Evolutionary conservation across 2,329 filamentous ascomycete genomes (phyloP).

Genomic region (Alternaria arbusti): DNA sequence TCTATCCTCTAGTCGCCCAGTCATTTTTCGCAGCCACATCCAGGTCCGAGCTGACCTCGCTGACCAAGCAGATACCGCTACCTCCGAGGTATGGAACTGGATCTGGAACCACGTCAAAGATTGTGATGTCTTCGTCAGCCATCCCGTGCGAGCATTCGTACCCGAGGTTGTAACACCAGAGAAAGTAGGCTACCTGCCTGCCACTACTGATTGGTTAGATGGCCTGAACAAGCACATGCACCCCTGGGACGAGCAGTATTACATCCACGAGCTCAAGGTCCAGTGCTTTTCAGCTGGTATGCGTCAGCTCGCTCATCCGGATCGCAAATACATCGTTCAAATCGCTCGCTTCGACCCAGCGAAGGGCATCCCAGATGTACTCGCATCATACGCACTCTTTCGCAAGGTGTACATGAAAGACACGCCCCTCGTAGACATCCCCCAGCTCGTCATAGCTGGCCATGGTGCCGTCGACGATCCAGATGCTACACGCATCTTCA

Average conservation of each 20-base stretch:
- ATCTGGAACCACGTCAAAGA: slow-evolving; percentile 74
- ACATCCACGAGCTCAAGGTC: slow-evolving; percentile 74
- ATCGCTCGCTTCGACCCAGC: slow-evolving; percentile 83
- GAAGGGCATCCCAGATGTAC: slow-evolving; percentile 80
- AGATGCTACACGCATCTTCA: slow-evolving; percentile 74
- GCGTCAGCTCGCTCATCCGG: slow-evolving; percentile 64
- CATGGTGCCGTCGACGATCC: slow-evolving; percentile 84
- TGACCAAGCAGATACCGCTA: slow-evolving; percentile 66
- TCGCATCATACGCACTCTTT: slow-evolving; percentile 78
- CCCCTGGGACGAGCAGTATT: slow-evolving; percentile 74
- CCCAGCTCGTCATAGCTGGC: slow-evolving; percentile 78
- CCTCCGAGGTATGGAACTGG: slow-evolving; percentile 76
- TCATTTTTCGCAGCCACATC: slow-evolving; percentile 83
- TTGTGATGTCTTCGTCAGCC: slow-evolving; percentile 81
- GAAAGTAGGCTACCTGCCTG: slow-evolving; percentile 77
- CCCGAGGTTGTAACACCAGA: slow-evolving; percentile 69
- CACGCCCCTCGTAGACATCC: slow-evolving; percentile 58
- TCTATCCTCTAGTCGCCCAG: slow-evolving; percentile 62
- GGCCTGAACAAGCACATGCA: slow-evolving; percentile 78
- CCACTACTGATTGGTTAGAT: slow-evolving; percentile 84
- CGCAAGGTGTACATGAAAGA: slow-evolving; percentile 65
- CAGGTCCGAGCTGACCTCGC: slow-evolving; percentile 79
- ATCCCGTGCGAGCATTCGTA: slow-evolving; percentile 78
- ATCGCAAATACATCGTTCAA: slow-evolving; percentile 76
- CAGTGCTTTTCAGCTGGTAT: slow-evolving; percentile 66